Evolutionary conservation across 2,329 filamentous ascomycete species (phyloP), one percentile per base, ranked within the genome.

Genomic region (Ceratocystis cubensis): DNA sequence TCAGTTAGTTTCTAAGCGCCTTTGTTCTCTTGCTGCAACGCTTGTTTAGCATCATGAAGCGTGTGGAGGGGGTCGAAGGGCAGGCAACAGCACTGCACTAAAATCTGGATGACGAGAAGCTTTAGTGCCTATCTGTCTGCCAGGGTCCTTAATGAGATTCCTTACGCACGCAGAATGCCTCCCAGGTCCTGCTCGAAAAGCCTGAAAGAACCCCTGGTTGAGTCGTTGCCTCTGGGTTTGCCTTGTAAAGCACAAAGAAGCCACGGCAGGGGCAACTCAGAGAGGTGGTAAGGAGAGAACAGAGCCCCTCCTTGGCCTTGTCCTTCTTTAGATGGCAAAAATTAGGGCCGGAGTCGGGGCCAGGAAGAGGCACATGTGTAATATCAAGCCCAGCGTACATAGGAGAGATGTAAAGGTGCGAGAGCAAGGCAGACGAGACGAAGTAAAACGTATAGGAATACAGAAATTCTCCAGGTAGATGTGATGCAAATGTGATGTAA

Each of bases 181-280:
- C 37, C 37, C 13, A 41, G 13, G 10, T 41, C 48, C 48, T 25
- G 7, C 48, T 13, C 7, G 10, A 10, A 20, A 25, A 10, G 20
- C 2, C 48, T 53, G 48, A 53, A 53, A 28, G 22, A 15, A 17
- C 48, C 48, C 37, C 48, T n/a, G 48, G 48, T 20, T 15, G 25
- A 25, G 22, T 53, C 37, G 37, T 13, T 15, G 10, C 37, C 10
- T 53, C 22, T 28, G 22, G 37, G 0, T 53, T 20, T 53, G 22
- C 15, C 25, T 28, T 37, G 15, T 30, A 30, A 30, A 33, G 5
- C 8, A 37, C 48, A 59, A 10, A 37, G 56, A 59, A n/a, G 15
- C 28, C 56, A 59, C 56, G 3, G 28, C 56, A 59, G 56, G 56
- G 56, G 56, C 56, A 20, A 59, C 56, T 59, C 20, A 53, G 6